Conservation (phyloP, 2,329 filamentous ascomycete species). For the Ophiostoma ips region DNA sequence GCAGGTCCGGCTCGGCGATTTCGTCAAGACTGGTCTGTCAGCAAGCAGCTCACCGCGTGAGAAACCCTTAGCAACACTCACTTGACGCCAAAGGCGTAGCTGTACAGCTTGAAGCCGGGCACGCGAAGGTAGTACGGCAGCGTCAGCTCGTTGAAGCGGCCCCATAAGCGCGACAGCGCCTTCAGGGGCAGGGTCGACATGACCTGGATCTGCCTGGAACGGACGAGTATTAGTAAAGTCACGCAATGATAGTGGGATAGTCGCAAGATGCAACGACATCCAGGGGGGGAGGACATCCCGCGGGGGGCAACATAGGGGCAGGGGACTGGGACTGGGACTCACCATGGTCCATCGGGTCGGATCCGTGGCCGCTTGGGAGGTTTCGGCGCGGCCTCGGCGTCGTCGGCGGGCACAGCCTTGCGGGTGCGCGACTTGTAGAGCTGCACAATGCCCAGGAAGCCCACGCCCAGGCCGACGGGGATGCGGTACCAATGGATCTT, state of each 20-base stretch:
- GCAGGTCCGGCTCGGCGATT: constrained; percentile 76
- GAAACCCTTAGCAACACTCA: constrained; percentile 18
- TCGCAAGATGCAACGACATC: too few species aligned
- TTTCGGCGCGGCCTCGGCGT: constrained; percentile 25
- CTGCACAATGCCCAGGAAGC: constrained; percentile 69
- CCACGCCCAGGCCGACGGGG: constrained; percentile 72
- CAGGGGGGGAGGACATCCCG: too few species aligned
- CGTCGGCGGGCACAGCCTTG: constrained; percentile 37
- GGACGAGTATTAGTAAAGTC: not conserved
- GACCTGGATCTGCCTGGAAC: constrained; percentile 70
- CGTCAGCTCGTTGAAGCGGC: constrained; percentile 75
- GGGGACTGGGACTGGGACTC: constrained; percentile 18
- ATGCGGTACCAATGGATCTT: constrained; percentile 81
- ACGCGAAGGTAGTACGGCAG: constrained; percentile 80
- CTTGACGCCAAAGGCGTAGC: constrained; percentile 83
- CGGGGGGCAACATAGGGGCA: too few species aligned
- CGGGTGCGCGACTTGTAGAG: constrained; percentile 58
- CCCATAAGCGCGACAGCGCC: constrained; percentile 79
- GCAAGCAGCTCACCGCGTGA: not conserved
- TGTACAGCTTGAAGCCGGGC: constrained; percentile 84
- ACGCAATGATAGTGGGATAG: too few species aligned
- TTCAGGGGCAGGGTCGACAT: constrained; percentile 91
- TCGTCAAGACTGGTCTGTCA: constrained; percentile 53
- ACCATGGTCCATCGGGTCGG: constrained; percentile 75
- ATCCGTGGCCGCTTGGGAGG: constrained; percentile 47